Base-by-base conservation (phyloP, 1,284 basidiomycete species). In the Apiotrichum siamense region DNA sequence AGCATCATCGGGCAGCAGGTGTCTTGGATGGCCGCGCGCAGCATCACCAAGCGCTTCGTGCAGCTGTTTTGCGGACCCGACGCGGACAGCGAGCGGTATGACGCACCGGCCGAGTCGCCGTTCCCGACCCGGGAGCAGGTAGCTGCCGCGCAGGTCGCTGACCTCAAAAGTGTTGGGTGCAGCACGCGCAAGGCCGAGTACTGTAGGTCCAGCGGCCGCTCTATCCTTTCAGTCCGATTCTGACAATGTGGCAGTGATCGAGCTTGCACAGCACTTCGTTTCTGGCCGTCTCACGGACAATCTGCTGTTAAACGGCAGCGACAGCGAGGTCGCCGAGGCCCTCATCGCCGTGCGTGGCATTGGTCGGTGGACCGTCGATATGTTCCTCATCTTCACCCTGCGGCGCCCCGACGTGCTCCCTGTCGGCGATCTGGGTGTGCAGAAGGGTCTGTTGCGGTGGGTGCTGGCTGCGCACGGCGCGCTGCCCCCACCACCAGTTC, bases 381-480 rank as follows among this genome's bases (percentile, higher is more conserved):
- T 92, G 89, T 92, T 92, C 66, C 81, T 87, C 12, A 87, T 93
- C 53, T 92, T 92, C 72, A 86, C 87, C 1, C 77, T 90, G 21
- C 79, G 87, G 6, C 82, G 88, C 7, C 86, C 86, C 0, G 83
- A 93, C 69, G 85, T 92, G 43, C 77, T 91, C 3, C 86, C 87
- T 35, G 82, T 86, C 44, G 87, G 87, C 20, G 88, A 91, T 62
- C 77, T 91, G 15, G 88, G 88, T 13, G 82, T 88, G 2, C 87
- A 89, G 65, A 82, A 86, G 40, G 87, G 88, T 17, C 62, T 91
- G 4, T 70, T 86, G 40, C 78, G 83, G 35, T 91, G 87, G 87
- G 80, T 84, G 54, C 74, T 88, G 31, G 77, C 84, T 3, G 77
- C 82, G 20, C 83, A 88, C 67, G 80, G 49, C 40, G 67, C 62